Evolutionary conservation across 2,329 filamentous ascomycete genomes (phyloP).

Genomic region (Juglanconis oblonga): DNA sequence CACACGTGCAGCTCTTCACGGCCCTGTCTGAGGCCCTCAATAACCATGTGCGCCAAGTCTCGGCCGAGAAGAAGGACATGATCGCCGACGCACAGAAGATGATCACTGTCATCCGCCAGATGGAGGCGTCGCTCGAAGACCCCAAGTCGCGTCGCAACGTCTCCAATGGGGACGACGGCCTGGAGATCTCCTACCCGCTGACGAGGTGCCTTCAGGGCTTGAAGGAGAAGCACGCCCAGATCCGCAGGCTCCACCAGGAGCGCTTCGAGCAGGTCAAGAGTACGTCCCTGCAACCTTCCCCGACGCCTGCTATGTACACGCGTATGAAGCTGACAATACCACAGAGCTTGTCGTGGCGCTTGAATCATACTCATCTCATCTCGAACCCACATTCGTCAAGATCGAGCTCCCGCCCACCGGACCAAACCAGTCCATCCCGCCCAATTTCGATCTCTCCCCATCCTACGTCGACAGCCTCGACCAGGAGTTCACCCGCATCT

Average conservation of each 20-base stretch:
- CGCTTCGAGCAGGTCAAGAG: slow-evolving; percentile 95
- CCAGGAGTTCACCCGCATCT: slow-evolving; percentile 87
- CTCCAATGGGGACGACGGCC: slow-evolving; percentile 56
- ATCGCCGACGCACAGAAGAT: slow-evolving; percentile 85
- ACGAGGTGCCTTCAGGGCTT: slow-evolving; percentile 73
- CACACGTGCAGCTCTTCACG: slow-evolving; percentile 68
- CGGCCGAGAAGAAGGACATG: slow-evolving; percentile 84
- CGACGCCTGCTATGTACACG: slow-evolving; percentile 12
- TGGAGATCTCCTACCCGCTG: slow-evolving; percentile 80
- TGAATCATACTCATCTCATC: slow-evolving; percentile 92
- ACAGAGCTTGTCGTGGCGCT: slow-evolving; percentile 88
- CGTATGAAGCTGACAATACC: slow-evolving; percentile 15
- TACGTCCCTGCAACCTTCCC: slow-evolving; percentile 40
- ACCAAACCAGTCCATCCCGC: slow-evolving; percentile 71
- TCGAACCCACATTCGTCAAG: slow-evolving; percentile 83
- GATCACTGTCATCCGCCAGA: slow-evolving; percentile 83
- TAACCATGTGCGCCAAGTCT: slow-evolving; percentile 82
- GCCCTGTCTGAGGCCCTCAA: slow-evolving; percentile 89
- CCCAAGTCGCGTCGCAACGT: slow-evolving; percentile 59
- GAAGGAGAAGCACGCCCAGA: slow-evolving; percentile 80
- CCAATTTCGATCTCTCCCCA: slow-evolving; percentile 88
- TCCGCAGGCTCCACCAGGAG: slow-evolving; percentile 82
- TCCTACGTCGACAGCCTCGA: slow-evolving; percentile 85
- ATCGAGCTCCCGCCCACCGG: slow-evolving; percentile 81
- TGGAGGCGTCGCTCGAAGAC: slow-evolving; percentile 87